Percentiles rank a stretch among this genome's conserved stretches.
These are phyloP conservation scores for Suillus plorans DNA, from an alignment of 768 basidiomycete genomes.

Conservation along the genomic window DNA sequence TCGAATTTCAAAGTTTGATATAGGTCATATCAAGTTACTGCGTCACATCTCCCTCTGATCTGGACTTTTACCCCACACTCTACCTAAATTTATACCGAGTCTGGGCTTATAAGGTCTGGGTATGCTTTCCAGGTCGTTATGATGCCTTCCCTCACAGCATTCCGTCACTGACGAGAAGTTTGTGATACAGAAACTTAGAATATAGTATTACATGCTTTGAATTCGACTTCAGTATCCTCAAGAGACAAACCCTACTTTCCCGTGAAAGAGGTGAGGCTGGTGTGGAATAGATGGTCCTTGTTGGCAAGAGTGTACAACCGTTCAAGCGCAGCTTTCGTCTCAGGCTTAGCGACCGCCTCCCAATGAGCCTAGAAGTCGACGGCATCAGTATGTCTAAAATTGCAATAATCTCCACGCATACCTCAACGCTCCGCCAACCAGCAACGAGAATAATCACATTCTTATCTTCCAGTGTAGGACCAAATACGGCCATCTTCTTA, in stretches of 20 bases:
- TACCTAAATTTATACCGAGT: too few species aligned
- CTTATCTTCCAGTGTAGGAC: slow-evolving; percentile 20
- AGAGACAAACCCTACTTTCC: background rate
- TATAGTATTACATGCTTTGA: background rate
- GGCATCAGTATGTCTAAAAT: background rate
- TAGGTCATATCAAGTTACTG: too few species aligned
- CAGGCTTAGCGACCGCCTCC: slow-evolving; percentile 10
- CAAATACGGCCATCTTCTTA: slow-evolving; percentile 18
- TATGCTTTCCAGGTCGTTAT: background rate
- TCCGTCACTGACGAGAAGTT: background rate
- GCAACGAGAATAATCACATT: slow-evolving; percentile 19
- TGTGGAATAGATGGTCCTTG: slow-evolving; percentile 17
- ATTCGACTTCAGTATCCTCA: background rate
- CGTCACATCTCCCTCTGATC: too few species aligned
- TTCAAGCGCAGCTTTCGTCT: slow-evolving; percentile 5
- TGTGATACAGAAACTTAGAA: background rate
- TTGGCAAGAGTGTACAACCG: slow-evolving; percentile 16
- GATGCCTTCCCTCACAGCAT: background rate
- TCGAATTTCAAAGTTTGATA: too few species aligned
- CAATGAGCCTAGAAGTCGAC: slow-evolving; percentile 16
- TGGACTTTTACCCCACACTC: too few species aligned
- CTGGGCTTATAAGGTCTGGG: too few species aligned
- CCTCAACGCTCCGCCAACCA: slow-evolving; percentile 27
- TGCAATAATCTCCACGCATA: slow-evolving; percentile 7
- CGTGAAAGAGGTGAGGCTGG: slow-evolving; percentile 10